phyloP scores from a whole-genome alignment of 2,329 filamentous ascomycete species.

The Capronia coronata region DNA sequence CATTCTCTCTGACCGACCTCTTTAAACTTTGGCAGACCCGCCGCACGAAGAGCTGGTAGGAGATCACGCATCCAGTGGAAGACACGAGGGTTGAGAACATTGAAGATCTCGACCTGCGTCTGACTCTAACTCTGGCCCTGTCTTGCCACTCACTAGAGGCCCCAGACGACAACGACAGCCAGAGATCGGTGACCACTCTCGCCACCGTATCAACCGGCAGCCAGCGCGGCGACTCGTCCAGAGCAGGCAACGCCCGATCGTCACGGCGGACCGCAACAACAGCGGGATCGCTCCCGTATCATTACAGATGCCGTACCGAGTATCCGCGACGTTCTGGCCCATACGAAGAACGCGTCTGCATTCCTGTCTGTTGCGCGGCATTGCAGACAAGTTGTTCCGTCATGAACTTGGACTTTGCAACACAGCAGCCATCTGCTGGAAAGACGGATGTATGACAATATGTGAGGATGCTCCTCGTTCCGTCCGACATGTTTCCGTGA shows the following conservation, averaged over 20 bases:
- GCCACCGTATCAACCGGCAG: constrained; percentile 42
- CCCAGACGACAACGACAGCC: too few relatives aligned
- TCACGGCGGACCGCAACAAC: constrained; percentile 41
- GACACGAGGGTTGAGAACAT: constrained; percentile 47
- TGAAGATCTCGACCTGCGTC: constrained; percentile 40
- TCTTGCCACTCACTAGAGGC: too few relatives aligned
- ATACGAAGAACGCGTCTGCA: constrained; percentile 42
- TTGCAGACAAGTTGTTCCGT: constrained; percentile 47
- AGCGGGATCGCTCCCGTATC: constrained; percentile 48
- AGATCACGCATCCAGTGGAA: constrained; percentile 43
- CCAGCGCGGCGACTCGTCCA: constrained; percentile 42
- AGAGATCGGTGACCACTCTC: constrained; percentile 25
- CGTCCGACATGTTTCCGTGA: constrained; percentile 3
- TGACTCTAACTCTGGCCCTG: too few relatives aligned
- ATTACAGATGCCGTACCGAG: constrained; percentile 46
- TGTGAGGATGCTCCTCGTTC: too few relatives aligned
- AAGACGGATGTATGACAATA: too few relatives aligned
- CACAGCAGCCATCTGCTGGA: too few relatives aligned
- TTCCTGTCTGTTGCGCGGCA: constrained; percentile 18
- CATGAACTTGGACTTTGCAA: constrained; percentile 53
- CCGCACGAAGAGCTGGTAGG: constrained; percentile 47
- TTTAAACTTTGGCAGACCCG: constrained; percentile 36
- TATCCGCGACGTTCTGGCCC: constrained; percentile 49
- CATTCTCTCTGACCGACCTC: constrained; percentile 30
- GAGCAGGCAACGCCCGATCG: constrained; percentile 41